phyloP scores from a whole-genome alignment of 2,329 filamentous ascomycete species.

The Phialophora macrospora region DNA sequence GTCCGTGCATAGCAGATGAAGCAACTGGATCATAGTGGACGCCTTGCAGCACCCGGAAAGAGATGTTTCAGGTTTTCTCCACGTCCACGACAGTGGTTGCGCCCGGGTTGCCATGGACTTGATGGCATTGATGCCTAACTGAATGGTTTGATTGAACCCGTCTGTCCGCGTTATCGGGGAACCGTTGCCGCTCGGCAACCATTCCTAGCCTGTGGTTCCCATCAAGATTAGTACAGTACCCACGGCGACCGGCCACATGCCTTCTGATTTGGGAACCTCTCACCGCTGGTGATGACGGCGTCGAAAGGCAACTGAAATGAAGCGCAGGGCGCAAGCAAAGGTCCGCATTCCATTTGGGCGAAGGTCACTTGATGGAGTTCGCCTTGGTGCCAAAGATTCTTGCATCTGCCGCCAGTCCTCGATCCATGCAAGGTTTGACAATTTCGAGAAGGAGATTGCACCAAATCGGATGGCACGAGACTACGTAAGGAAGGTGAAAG shows the following conservation, averaged over 20 bases:
- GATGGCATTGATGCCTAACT: neutral
- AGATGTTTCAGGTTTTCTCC: neutral
- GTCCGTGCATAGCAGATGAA: neutral
- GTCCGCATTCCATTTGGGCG: neutral
- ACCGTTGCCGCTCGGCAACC: conserved; percentile 1
- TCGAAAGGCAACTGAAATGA: conserved; percentile 5
- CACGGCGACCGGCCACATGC: neutral
- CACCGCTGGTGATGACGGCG: neutral
- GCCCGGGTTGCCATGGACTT: neutral
- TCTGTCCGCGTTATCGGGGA: neutral
- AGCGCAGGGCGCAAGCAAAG: neutral
- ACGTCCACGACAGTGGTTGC: neutral
- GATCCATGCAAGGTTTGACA: neutral
- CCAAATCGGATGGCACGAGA: neutral
- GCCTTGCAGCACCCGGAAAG: neutral
- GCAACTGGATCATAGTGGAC: neutral
- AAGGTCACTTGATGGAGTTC: neutral
- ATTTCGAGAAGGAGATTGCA: neutral
- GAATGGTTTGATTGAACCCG: neutral
- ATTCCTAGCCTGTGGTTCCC: neutral
- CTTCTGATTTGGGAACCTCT: neutral
- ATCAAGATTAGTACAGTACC: neutral
- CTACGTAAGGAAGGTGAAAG: neutral
- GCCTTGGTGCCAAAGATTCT: neutral
- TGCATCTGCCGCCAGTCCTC: neutral